Evolutionary conservation across 2,329 filamentous ascomycete species (phyloP), one percentile per base, ranked within the genome.

Genomic region (Sporothrix mexicana): DNA sequence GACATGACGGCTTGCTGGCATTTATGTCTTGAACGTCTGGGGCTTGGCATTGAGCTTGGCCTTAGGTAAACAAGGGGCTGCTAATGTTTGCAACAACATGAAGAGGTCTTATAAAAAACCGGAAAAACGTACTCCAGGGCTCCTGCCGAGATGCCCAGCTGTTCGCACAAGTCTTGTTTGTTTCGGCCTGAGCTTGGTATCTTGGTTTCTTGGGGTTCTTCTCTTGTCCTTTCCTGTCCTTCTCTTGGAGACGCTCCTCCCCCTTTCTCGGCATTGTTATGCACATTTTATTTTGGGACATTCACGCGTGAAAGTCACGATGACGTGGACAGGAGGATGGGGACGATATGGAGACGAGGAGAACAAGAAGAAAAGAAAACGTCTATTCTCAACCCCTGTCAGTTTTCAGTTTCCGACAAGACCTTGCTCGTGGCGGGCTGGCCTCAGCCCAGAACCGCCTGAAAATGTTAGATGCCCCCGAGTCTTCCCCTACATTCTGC

Each of bases 251-350:
- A 36, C 30, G 1, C 51, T 12, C n/a, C n/a, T 20, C 20, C 61
- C 61, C 9, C 23, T 55, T 57, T 43, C 67, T 59, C 51, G 67
- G 67, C 51, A 69, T 45, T 57, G 25, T 69, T 36, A 69, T 69
- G 67, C 67, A 69, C 67, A 30, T 45, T 51, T 45, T 57, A 69
- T 69, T 69, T 57, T 69, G 36, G 49, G 49, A n/a, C 30, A 5
- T 7, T 36, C 30, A 2, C 30, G 2, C 30, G 30, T 36, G 7
- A 36, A 30, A 36, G 41, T 47, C 12, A 43, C 59, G n/a, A 47
- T 66, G 61, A 25, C 41, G 61, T 43, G 20, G 41, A 3, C 20
- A 66, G 12, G 23, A 36, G 23, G 23, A 59, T 7, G 36, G 15
- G 17, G 13, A 51, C 47, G 17, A 17, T 13, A 45, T 13, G n/a